phyloP scores from a whole-genome alignment of 208 protist genomes.

The Acanthamoeba royreba region DNA sequence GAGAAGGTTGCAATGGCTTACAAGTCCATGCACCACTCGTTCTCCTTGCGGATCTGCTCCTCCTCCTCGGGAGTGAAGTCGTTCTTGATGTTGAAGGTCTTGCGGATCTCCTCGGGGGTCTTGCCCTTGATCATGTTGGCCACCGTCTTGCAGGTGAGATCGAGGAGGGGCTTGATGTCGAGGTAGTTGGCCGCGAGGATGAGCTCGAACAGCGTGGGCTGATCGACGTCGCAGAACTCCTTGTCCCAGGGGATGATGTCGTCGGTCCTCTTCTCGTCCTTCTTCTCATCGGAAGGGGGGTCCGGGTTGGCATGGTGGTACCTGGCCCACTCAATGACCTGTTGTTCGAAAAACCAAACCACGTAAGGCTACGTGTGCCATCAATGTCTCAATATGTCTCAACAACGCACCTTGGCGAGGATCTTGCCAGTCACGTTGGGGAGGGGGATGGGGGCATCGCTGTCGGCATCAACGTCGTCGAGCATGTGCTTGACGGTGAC shows the following conservation, averaged over 20 bases:
- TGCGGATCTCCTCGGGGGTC: constrained; percentile 85
- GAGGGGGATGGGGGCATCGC: constrained; percentile 75
- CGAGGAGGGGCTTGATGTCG: constrained; percentile 85
- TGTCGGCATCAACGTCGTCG: constrained; percentile 17
- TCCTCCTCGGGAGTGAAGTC: constrained; percentile 88
- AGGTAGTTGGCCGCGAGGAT: constrained; percentile 82
- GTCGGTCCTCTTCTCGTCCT: constrained; percentile 73
- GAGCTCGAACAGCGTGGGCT: constrained; percentile 82
- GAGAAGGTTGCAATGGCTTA: constrained; percentile 25
- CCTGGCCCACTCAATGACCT: constrained; percentile 81
- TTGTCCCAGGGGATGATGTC: constrained; percentile 76
- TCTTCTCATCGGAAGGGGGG: constrained; percentile 62
- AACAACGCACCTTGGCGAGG: constrained; percentile 73
- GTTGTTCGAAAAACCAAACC: not conserved
- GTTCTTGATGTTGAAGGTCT: constrained; percentile 88
- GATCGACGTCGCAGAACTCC: constrained; percentile 83
- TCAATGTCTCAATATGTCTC: not conserved
- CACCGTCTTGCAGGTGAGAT: constrained; percentile 87
- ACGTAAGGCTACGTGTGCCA: not conserved
- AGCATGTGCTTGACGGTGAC: constrained; percentile 53
- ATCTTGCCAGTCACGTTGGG: constrained; percentile 78
- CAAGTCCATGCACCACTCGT: constrained; percentile 75
- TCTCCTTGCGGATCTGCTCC: constrained; percentile 79
- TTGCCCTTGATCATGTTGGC: constrained; percentile 83
- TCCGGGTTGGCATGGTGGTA: constrained; percentile 76